Evolutionary conservation across 257 asterid species (phyloP), one percentile per base, ranked within the genome.

Genomic region (Solanum chilense): DNA sequence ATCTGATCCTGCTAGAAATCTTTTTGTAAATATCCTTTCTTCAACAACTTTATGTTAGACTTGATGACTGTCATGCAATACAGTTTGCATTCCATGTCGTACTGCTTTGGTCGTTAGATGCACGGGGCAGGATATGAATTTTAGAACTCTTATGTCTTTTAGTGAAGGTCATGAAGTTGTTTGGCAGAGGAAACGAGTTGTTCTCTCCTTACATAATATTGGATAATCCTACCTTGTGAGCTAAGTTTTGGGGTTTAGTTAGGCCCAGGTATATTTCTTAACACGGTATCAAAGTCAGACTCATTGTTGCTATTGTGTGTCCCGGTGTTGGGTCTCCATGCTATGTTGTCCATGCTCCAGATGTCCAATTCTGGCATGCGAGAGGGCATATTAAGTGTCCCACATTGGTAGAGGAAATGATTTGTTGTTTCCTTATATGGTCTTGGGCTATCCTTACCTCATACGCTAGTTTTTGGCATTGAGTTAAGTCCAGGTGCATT

Each of bases 1-100:
- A 87, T 90, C 95, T 4, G 94, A 94, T 45, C 98, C 99, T 39
- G 90, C 94, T 78, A 94, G 98, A 90, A 93, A 90, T 89, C 93
- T 97, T 83, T 97, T 95, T 44, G 99, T 97, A 93, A 92, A 88
- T 86, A 87, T 90, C 90, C 73, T 2, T 74, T 75, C 84, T 88
- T 86, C 88, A n/a, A 52, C 62, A 41, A 81, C 85, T 81, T 49
- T 81, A 81, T 31, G 29, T 81, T 47, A 9, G 31, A 81, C 68
- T 81, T 52, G 44, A 49, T 31, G 27, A 47, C 0, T 78, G 64
- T 78, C 41, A 45, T 45, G 84, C 66, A 78, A 78, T 27, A 78
- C 10, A 29, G 45, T 81, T 29, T 2, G 8, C 31, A 18, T 52
- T 81, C 45, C 18, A 29, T 29, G 27, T 49, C 45, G 12, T 31